Evolutionary conservation across 2,329 filamentous ascomycete species (phyloP).

Genomic region (Aureobasidium leucospermi): DNA sequence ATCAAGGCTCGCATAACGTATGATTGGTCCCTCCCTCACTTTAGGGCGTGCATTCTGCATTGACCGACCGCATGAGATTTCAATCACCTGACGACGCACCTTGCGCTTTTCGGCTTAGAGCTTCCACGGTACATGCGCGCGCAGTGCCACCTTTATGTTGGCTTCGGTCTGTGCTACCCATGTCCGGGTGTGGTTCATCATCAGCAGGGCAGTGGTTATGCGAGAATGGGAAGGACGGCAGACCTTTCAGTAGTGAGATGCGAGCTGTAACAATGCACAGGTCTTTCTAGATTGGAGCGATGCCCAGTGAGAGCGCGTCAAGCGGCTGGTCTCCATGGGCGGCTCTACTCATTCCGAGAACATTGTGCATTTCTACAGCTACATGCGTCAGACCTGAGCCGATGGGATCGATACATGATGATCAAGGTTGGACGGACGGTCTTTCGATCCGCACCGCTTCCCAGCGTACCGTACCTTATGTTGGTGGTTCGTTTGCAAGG

Average conservation of each 20-base stretch:
- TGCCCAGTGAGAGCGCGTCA: too few species aligned
- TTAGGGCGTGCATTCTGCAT: slow-evolving; percentile 8
- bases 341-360: not conserved
- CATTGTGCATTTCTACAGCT: too few species aligned
- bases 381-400: too few species aligned
- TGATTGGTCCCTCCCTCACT: slow-evolving; percentile 3
- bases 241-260: not conserved
- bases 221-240: slow-evolving; percentile 1
- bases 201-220: slow-evolving; percentile 2
- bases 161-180: slow-evolving; percentile 10
- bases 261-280: too few species aligned
- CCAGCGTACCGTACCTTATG: slow-evolving; percentile 13
- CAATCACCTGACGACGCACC: slow-evolving; percentile 12
- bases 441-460: slow-evolving; percentile 7
- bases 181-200: slow-evolving; percentile 7
- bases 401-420: not conserved
- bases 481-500: slow-evolving; percentile 1
- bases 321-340: too few species aligned
- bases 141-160: slow-evolving; percentile 1
- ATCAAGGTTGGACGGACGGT: slow-evolving; percentile 12
- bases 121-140: slow-evolving; percentile 1
- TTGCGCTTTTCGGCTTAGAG: slow-evolving; percentile 7
- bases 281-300: too few species aligned
- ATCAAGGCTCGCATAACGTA: slow-evolving; percentile 9
- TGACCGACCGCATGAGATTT: slow-evolving; percentile 7